Base-by-base conservation (phyloP, 1,284 basidiomycete species). In the Cutaneotrichosporon sp. region DNA sequence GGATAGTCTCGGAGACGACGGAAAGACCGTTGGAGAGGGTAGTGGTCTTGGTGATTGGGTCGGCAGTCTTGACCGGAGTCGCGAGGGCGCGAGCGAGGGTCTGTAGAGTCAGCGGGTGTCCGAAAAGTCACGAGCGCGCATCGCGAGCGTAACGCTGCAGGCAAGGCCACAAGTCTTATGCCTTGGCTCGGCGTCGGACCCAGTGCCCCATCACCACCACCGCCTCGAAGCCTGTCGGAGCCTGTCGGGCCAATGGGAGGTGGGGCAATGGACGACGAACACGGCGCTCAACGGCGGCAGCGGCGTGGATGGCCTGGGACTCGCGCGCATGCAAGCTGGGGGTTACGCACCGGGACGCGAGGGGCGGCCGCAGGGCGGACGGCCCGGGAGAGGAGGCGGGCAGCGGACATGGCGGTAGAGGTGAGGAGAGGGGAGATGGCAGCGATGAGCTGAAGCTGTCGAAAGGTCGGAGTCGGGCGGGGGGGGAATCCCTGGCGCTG, bases 11-110 rank as follows among this genome's bases (percentile, higher is more conserved):
- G 7, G 89, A 91, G 38, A 89, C 88, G 61, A 92, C 84, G n/a
- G 89, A 92, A 55, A 94, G 79, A 56, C 92, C 92, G 78, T 94
- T 96, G 15, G 88, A 80, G 51, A 97, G 84, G 7, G 88, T 91
- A 30, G 90, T 86, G 59, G 89, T 83, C 76, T 92, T 84, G 45
- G 91, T 94, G 58, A 86, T 79, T 48, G 90, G 90, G 54, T 83
- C 80, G 51, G 79, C 76, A 62, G 81, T 72, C 71, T 82, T 83
- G 47, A 67, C 67, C 43, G 71, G 67, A 47, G 74, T 72, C 47
- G 74, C 74, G 48, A 76, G 62, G 23, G 66, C 59, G 60, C 74
- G 64, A 42, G 64, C 56, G 42, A 70, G 59, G 35, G 63, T 46
- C 69, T 72, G 58, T 30, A 10, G 26, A 30, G 26, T 30, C 26